Percentiles rank a stretch among this genome's conserved stretches.
These are phyloP conservation scores for Mycena amicta DNA, from an alignment of 768 basidiomycete species.

Conservation along the genomic window DNA sequence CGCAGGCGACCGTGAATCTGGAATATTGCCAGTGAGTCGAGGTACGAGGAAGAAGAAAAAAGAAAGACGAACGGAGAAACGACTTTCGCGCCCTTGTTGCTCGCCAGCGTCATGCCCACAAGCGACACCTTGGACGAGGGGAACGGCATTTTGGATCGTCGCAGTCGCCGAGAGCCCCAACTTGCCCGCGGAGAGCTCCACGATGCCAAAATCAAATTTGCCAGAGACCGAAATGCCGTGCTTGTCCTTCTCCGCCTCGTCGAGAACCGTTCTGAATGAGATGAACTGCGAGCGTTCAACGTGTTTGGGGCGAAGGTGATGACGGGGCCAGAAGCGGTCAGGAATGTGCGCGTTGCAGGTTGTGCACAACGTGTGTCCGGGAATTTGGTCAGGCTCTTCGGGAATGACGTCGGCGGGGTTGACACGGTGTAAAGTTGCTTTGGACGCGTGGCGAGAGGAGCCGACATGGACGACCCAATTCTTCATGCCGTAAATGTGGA, in stretches of 20 bases:
- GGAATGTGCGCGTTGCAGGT: constrained; percentile 32
- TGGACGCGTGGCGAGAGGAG: constrained; percentile 21
- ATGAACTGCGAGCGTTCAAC: constrained; percentile 39
- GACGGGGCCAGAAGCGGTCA: constrained; percentile 34
- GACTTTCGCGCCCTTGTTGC: constrained; percentile 29
- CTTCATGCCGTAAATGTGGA: constrained; percentile 19
- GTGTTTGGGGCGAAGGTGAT: constrained; percentile 36
- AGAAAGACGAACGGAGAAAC: constrained; percentile 28
- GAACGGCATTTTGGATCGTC: constrained; percentile 32
- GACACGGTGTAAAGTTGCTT: constrained; percentile 22
- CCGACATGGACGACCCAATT: constrained; percentile 31
- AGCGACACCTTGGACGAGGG: constrained; percentile 33
- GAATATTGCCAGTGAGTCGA: not conserved
- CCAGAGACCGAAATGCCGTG: constrained; percentile 49
- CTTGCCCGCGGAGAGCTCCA: constrained; percentile 40
- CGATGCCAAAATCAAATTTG: constrained; percentile 52
- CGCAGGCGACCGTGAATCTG: constrained; percentile 31
- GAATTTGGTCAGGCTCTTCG: constrained; percentile 26
- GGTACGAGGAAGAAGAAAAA: not conserved
- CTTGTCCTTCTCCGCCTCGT: constrained; percentile 58
- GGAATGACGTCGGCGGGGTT: constrained; percentile 34
- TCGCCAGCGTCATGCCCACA: constrained; percentile 31
- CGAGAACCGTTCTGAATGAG: constrained; percentile 43
- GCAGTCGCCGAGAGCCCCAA: constrained; percentile 23
- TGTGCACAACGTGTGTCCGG: constrained; percentile 28